These are phyloP conservation scores for Neonectria coccinea DNA, from an alignment of 2,329 filamentous ascomycete genomes.

Conservation along the genomic window DNA sequence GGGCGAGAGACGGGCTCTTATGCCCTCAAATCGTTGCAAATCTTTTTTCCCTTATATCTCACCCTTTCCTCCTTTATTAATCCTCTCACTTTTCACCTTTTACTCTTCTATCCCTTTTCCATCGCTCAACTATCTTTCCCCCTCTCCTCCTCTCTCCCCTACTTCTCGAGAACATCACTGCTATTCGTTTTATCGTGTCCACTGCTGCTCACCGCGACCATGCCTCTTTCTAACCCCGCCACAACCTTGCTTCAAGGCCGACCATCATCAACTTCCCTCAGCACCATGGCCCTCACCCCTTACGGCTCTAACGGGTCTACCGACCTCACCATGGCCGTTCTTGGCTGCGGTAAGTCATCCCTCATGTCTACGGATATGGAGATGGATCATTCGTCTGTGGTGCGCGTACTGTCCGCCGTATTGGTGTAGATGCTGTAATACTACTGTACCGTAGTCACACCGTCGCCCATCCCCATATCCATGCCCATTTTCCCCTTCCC, in stretches of 20 bases:
- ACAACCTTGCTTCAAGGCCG: slow-evolving; percentile 22
- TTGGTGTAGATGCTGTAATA: slow-evolving; percentile 30
- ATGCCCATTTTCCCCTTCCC: background rate
- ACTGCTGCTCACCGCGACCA: background rate
- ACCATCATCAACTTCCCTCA: slow-evolving; percentile 26
- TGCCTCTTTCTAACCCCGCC: slow-evolving; percentile 19
- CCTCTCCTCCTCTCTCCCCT: background rate
- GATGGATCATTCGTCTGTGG: slow-evolving; percentile 18
- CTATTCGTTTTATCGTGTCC: background rate
- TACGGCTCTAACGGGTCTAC: slow-evolving; percentile 51
- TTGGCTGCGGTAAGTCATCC: slow-evolving; percentile 78
- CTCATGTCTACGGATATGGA: slow-evolving; percentile 18
- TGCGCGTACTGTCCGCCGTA: slow-evolving; percentile 24
- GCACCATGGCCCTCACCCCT: slow-evolving; percentile 49
- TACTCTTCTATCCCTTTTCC: slow-evolving; percentile 2
- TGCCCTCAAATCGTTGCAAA: slow-evolving; percentile 31
- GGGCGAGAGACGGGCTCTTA: slow-evolving; percentile 24
- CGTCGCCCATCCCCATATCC: slow-evolving; percentile 8
- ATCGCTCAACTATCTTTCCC: slow-evolving; percentile 15
- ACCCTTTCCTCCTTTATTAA: slow-evolving; percentile 11
- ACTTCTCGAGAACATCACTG: slow-evolving; percentile 5
- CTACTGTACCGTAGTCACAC: slow-evolving; percentile 15
- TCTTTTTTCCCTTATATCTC: slow-evolving; percentile 23
- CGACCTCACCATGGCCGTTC: slow-evolving; percentile 78
- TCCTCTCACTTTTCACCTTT: slow-evolving; percentile 10